phyloP scores from a whole-genome alignment of 1,284 basidiomycete species.

The Cryptococcus sp. region DNA sequence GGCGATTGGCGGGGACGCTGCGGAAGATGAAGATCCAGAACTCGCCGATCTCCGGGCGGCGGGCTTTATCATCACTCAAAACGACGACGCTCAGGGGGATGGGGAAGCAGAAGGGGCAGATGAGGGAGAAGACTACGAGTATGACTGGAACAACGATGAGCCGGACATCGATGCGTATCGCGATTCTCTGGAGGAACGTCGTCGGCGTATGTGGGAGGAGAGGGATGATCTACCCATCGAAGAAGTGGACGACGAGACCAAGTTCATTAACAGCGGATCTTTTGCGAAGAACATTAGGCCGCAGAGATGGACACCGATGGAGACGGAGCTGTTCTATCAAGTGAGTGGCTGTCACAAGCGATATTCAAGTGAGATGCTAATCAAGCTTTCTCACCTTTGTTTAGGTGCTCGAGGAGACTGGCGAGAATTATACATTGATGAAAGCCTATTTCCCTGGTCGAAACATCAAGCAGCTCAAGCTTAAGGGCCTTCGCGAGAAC shows the following conservation, averaged over 20 bases:
- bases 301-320: conserved; percentile 34
- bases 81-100: conserved; percentile 4
- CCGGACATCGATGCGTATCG: conserved; percentile 16
- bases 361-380: conserved; percentile 10
- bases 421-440: conserved; percentile 48
- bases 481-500: conserved; percentile 42
- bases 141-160: conserved; percentile 24
- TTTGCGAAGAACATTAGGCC: conserved; percentile 28
- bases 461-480: conserved; percentile 37
- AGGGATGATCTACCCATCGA: conserved; percentile 28
- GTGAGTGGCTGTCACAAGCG: conserved; percentile 19
- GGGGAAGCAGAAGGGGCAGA: conserved; percentile 19
- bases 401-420: conserved; percentile 43
- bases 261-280: conserved; percentile 38
- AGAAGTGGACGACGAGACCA: conserved; percentile 37
- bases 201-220: conserved; percentile 26
- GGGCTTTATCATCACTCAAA: conserved; percentile 15
- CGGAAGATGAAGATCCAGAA: conserved; percentile 15
- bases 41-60: conserved; percentile 10
- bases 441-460: conserved; percentile 46
- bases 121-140: conserved; percentile 29
- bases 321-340: conserved; percentile 39
- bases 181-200: conserved; percentile 21
- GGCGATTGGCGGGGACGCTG: not conserved
- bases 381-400: not conserved